Percentiles rank a stretch among this genome's conserved stretches.
Conservation (phyloP, 202 grass and related monocot species). For the Sporobolus alterniflorus region DNA sequence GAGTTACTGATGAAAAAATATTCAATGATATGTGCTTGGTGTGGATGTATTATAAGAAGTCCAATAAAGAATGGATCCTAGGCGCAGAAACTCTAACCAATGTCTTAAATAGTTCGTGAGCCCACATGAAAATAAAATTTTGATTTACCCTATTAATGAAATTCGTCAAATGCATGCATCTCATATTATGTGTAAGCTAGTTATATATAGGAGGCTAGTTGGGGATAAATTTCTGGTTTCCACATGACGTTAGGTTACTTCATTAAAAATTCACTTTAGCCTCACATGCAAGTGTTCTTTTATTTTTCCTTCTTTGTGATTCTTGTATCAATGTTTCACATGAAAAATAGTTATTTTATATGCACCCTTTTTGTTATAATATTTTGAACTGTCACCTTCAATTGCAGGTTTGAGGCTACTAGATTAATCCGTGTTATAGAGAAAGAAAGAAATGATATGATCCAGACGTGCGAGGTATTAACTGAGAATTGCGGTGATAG, state of each 20-base stretch:
- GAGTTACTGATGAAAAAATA: neutral
- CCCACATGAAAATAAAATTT: neutral
- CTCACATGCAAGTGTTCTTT: neutral
- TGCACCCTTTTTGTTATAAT: neutral
- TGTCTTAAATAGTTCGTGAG: neutral
- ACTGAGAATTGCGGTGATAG: conserved; percentile 37
- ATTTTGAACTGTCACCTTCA: neutral
- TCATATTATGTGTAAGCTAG: neutral
- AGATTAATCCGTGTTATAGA: conserved; percentile 53
- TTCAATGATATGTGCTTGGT: conserved; percentile 1
- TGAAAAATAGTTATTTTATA: conserved; percentile 8
- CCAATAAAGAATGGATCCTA: conserved; percentile 1
- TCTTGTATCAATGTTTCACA: neutral
- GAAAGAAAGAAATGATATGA: conserved; percentile 56
- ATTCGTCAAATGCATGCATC: neutral
- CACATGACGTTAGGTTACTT: neutral
- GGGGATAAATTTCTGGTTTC: neutral
- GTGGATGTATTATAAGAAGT: conserved; percentile 15
- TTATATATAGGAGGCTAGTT: neutral
- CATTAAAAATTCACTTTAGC: neutral
- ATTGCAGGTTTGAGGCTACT: conserved; percentile 78
- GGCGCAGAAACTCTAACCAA: neutral
- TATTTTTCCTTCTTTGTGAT: neutral
- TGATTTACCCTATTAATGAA: neutral
- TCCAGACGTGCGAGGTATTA: conserved; percentile 39